Base-by-base conservation (phyloP, 1,284 basidiomycete species). In the Anthracocystis walkeri region DNA sequence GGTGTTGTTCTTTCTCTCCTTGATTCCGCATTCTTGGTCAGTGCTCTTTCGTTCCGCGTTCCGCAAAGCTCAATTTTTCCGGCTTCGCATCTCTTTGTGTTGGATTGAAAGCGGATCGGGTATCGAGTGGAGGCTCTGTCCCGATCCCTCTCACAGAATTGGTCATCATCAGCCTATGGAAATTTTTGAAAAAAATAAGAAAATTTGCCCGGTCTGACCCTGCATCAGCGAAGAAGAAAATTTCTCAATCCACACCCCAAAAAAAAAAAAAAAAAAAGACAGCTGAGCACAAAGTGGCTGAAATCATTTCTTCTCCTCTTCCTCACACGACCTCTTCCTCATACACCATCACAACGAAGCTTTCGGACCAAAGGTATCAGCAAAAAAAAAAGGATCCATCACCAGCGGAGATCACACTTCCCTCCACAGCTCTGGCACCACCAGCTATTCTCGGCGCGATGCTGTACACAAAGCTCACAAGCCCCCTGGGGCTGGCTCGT, bases 381-480 rank as follows among this genome's bases (percentile, higher is more conserved):
- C 48, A 31, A 31, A 49, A 8, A 31, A 31, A 31, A 49, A 8
- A 31, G 27, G 48, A 49, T 29, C 11, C 10, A 20, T 27, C 48
- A n/a, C n/a, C 29, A 49, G 8, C n/a, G n/a, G n/a, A 49, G 48
- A 7, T 38, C 35, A 11, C 35, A 20, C 16, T 27, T 14, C 25
- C 21, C 42, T 12, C 1, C 11, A 49, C n/a, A 45, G 14, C 59
- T 23, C 12, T 40, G 54, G 50, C 50, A 27, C 31, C 50, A 38
- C 10, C 50, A 58, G 52, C 48, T 50, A 33, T n/a, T 35, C 16
- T 40, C 53, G 38, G 62, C 51, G 23, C 58, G 14, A 71, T 71
- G 68, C 31, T 71, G 63, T 71, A 71, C 45, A 65, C 68, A 49
- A 71, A 65, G 44, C 35, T 71, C 18, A 46, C 58, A 7, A 58